A percentile compares a stretch with the other conserved stretches of the same genome.
Evolutionary conservation across 768 basidiomycete genomes (phyloP).

Genomic region (Suillus discolor): DNA sequence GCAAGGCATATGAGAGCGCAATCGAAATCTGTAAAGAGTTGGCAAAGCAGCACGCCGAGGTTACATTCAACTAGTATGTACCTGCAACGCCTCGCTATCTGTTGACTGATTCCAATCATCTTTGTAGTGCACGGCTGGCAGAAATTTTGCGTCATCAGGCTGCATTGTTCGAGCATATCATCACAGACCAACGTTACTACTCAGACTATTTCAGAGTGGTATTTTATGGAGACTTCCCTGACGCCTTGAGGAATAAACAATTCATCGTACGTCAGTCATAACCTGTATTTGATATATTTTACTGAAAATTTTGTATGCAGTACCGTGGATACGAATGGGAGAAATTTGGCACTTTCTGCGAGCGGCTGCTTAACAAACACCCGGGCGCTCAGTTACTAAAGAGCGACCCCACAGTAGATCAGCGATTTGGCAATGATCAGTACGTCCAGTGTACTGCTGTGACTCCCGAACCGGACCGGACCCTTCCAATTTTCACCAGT

Average conservation of each 20-base stretch:
- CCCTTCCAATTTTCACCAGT: constrained; percentile 78
- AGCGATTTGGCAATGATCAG: constrained; percentile 76
- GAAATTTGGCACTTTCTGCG: constrained; percentile 86
- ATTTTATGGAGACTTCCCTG: constrained; percentile 91
- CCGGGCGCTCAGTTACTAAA: constrained; percentile 82
- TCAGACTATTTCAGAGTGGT: constrained; percentile 93
- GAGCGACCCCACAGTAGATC: constrained; percentile 76
- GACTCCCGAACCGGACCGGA: constrained; percentile 80
- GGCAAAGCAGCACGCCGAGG: constrained; percentile 82
- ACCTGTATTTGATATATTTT: background rate
- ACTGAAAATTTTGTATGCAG: constrained; percentile 37
- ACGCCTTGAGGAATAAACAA: constrained; percentile 82
- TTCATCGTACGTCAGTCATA: constrained; percentile 70
- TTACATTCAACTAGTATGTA: constrained; percentile 89
- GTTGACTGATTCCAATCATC: constrained; percentile 14
- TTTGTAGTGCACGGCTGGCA: constrained; percentile 70
- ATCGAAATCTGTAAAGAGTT: constrained; percentile 93
- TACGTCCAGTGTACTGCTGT: constrained; percentile 91
- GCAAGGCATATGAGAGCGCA: constrained; percentile 96
- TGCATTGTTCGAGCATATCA: constrained; percentile 84
- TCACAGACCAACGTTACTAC: constrained; percentile 80
- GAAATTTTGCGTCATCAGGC: constrained; percentile 89
- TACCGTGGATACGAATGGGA: constrained; percentile 97
- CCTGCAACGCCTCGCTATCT: background rate
- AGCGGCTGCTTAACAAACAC: constrained; percentile 90